Conservation (phyloP, 2,329 filamentous ascomycete species). For the Ceratocystis huliohia region DNA sequence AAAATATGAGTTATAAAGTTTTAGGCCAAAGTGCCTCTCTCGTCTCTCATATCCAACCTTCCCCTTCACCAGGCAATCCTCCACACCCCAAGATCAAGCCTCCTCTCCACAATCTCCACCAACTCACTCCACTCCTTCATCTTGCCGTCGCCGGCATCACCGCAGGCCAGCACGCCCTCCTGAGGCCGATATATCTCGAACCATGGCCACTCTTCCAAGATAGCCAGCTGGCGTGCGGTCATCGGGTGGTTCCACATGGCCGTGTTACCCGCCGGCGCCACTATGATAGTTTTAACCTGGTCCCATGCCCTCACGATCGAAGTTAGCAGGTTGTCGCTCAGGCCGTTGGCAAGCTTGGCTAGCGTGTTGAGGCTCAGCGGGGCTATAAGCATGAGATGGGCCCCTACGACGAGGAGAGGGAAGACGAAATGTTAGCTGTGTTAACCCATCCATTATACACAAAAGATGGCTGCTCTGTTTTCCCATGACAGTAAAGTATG, state of each 20-base stretch:
- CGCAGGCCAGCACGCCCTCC: slow-evolving; percentile 70
- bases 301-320: slow-evolving; percentile 80
- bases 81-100: background rate
- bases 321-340: slow-evolving; percentile 65
- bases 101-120: slow-evolving; percentile 48
- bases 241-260: slow-evolving; percentile 83
- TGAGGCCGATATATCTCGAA: slow-evolving; percentile 61
- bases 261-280: slow-evolving; percentile 77
- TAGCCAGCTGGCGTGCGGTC: slow-evolving; percentile 56
- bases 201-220: slow-evolving; percentile 53
- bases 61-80: background rate
- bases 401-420: slow-evolving; percentile 36
- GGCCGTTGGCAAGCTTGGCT: slow-evolving; percentile 68
- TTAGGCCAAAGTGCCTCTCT: background rate
- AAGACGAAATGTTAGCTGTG: background rate
- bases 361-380: slow-evolving; percentile 75
- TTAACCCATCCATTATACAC: background rate
- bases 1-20: background rate
- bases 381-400: slow-evolving; percentile 65
- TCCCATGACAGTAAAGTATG: too few species aligned
- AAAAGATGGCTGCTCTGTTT: background rate
- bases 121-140: slow-evolving; percentile 75
- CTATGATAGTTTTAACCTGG: slow-evolving; percentile 58
- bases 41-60: too few species aligned
- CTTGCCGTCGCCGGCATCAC: slow-evolving; percentile 67